Base-by-base conservation (phyloP, 2,329 filamentous ascomycete genomes). In the Fusarium verticillioides region DNA sequence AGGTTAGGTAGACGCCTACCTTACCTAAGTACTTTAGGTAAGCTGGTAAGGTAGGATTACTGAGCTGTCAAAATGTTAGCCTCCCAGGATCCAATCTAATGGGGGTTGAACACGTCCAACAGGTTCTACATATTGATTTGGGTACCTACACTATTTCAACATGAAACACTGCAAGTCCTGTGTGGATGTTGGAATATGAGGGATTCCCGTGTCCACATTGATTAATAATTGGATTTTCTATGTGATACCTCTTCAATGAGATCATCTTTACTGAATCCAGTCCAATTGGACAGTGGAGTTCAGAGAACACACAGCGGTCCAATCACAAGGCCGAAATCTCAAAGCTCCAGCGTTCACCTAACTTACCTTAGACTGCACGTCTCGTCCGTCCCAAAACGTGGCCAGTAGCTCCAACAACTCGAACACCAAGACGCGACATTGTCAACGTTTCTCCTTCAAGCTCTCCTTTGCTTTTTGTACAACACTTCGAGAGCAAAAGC, bases 311-410 rank as follows among this genome's bases (percentile, higher is more conserved):
- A 66, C 69, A 66, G 13, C 60, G 60, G 65, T 58, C 75, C 75
- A 77, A 75, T 75, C 72, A 77, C 70, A 75, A 75, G 68, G 66
- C 74, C 75, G 66, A 69, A 53, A 73, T 73, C 66, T 46, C 70
- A 63, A 57, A 70, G 59, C 69, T 72, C 56, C 64, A 69, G 61
- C 44, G 37, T 47, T 54, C 67, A 68, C 52, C 62, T 57, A 59
- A 36, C 30, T 50, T 60, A 60, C 28, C 21, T 60, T 36, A 32
- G 69, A 70, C 61, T 57, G 63, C 69, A 66, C 64, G 72, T 74
- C 30, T 26, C 30, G 49, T 36, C 49, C 18, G 32, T 52, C 71
- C 64, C 62, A 74, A 77, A 76, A 76, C 75, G 70, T 75, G 69
- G 70, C 73, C 70, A 73, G 71, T 73, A 69, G 36, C 43, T 50